Percentiles rank a stretch among this genome's conserved stretches.
These are phyloP conservation scores for Ochetophila trinervis DNA, from an alignment of 306 rosid species.

Conservation along the genomic window DNA sequence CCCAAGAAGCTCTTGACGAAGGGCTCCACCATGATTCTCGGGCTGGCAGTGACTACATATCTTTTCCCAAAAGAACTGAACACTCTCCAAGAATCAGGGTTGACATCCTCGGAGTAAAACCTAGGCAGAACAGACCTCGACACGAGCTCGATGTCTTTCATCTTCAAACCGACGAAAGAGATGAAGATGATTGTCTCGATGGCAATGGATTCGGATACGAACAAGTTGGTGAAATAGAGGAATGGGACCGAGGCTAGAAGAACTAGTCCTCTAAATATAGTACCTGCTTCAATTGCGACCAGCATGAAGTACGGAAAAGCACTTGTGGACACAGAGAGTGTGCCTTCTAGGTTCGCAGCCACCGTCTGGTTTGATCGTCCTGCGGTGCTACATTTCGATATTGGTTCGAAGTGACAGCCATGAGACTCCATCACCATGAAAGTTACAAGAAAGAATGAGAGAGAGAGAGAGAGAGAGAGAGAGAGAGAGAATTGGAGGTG, in stretches of 20 bases:
- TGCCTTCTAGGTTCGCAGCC: slow-evolving; percentile 83
- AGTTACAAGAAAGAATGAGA: background rate
- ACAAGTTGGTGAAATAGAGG: slow-evolving; percentile 56
- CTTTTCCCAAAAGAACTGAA: slow-evolving; percentile 80
- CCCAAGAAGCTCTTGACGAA: slow-evolving; percentile 65
- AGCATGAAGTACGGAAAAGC: slow-evolving; percentile 96
- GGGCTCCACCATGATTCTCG: slow-evolving; percentile 80
- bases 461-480: background rate
- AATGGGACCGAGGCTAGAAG: slow-evolving; percentile 59
- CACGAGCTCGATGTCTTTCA: slow-evolving; percentile 64
- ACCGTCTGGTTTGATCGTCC: slow-evolving; percentile 67
- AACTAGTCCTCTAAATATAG: slow-evolving; percentile 54
- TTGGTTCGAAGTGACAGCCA: slow-evolving; percentile 42
- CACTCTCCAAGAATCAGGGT: slow-evolving; percentile 67
- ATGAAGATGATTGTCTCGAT: slow-evolving; percentile 59
- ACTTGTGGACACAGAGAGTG: slow-evolving; percentile 55
- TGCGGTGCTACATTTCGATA: slow-evolving; percentile 58
- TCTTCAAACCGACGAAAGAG: slow-evolving; percentile 54
- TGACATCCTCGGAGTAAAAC: slow-evolving; percentile 78
- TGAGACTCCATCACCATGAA: slow-evolving; percentile 47
- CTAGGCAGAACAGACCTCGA: slow-evolving; percentile 69
- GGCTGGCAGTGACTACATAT: slow-evolving; percentile 69
- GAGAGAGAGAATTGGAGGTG: background rate
- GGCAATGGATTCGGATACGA: slow-evolving; percentile 59
- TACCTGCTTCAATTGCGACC: slow-evolving; percentile 84